These are phyloP conservation scores for Acidiella bohemica DNA, from an alignment of 495 filamentous ascomycete species.

Conservation along the genomic window DNA sequence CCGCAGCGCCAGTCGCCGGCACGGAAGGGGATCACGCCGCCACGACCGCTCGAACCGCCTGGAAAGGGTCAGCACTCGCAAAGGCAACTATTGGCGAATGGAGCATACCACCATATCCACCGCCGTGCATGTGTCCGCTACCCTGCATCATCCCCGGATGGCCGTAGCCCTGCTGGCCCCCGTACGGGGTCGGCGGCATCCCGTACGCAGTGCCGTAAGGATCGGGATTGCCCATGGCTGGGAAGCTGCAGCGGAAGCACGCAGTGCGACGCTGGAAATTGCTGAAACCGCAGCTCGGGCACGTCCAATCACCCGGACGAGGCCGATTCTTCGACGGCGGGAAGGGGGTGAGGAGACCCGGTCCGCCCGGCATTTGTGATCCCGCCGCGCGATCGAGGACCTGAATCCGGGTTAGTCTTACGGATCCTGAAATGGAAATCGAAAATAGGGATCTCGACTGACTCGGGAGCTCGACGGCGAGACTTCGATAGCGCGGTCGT, in stretches of 20 bases:
- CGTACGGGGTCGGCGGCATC: slow-evolving; percentile 48
- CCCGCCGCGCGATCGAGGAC: slow-evolving; percentile 80
- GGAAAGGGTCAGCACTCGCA: too few species aligned
- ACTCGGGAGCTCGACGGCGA: slow-evolving; percentile 80
- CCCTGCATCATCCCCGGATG: slow-evolving; percentile 70
- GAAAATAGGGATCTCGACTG: slow-evolving; percentile 1
- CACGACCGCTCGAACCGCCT: slow-evolving; percentile 28
- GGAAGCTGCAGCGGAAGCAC: slow-evolving; percentile 97
- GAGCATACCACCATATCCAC: slow-evolving; percentile 51
- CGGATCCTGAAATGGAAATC: too few species aligned
- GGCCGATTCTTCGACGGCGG: slow-evolving; percentile 97
- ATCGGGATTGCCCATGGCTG: slow-evolving; percentile 64
- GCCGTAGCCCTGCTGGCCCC: slow-evolving; percentile 45
- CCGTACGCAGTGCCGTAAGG: slow-evolving; percentile 63
- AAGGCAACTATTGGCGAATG: neutral
- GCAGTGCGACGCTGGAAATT: slow-evolving; percentile 97
- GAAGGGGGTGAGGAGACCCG: slow-evolving; percentile 86
- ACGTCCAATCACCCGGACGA: slow-evolving; percentile 95
- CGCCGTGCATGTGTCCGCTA: slow-evolving; percentile 67
- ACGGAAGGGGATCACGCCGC: slow-evolving; percentile 88
- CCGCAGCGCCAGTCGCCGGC: slow-evolving; percentile 99
- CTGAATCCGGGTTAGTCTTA: slow-evolving; percentile 1
- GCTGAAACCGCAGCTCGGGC: slow-evolving; percentile 81
- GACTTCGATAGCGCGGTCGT: slow-evolving; percentile 97
- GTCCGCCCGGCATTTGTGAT: slow-evolving; percentile 15